phyloP scores from a whole-genome alignment of 2,329 filamentous ascomycete species.

The Trichoderma gracile region DNA sequence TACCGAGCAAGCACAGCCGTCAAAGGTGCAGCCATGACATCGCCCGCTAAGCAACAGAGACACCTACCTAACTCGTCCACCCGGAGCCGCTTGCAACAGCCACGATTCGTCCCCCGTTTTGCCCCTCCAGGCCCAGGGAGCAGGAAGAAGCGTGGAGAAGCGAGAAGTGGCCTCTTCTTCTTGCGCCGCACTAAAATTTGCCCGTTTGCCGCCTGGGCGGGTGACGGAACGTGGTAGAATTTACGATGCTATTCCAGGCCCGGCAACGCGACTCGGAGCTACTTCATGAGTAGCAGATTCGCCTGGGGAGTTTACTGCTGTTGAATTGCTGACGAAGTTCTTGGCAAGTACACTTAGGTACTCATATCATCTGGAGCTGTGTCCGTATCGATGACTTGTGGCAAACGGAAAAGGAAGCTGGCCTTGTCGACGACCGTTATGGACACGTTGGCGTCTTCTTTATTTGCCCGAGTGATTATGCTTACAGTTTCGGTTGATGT shows the following conservation, averaged over 20 bases:
- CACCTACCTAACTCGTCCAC: constrained; percentile 11
- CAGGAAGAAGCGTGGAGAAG: constrained; percentile 1
- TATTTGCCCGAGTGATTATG: too few relatives aligned
- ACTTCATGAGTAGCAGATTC: not conserved
- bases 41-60: not conserved
- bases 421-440: not conserved
- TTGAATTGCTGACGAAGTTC: not conserved
- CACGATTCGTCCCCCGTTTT: constrained; percentile 16
- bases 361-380: not conserved
- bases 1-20: not conserved
- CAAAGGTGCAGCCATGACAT: not conserved
- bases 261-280: constrained; percentile 22
- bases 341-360: not conserved
- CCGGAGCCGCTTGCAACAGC: not conserved
- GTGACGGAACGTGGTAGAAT: constrained; percentile 3
- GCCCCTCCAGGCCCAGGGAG: constrained; percentile 19
- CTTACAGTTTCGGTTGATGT: too few relatives aligned
- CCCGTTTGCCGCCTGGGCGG: not conserved
- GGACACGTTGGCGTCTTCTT: not conserved
- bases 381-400: not conserved
- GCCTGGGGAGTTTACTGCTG: not conserved
- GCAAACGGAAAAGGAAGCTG: constrained; percentile 9
- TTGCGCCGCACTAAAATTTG: not conserved
- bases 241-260: constrained; percentile 15
- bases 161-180: constrained; percentile 21